Percentiles rank a stretch among this genome's conserved stretches.
Evolutionary conservation across 768 basidiomycete genomes (phyloP).

Genomic region (Xerocomellus dryophilus): DNA sequence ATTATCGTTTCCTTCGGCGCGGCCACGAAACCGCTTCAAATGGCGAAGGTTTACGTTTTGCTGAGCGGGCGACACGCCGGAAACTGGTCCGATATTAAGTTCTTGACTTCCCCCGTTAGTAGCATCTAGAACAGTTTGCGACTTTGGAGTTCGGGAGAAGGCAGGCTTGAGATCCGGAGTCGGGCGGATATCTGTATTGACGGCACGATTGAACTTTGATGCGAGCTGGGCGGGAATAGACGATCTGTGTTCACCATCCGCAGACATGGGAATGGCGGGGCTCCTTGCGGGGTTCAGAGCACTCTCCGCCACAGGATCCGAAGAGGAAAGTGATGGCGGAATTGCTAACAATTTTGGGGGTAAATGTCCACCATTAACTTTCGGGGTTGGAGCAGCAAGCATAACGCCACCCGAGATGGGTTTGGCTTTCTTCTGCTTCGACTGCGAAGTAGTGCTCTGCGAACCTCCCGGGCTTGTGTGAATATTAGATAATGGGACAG

Average conservation of each 20-base stretch:
- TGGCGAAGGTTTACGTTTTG: slow-evolving; percentile 32
- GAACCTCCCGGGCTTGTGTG: background rate
- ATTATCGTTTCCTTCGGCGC: slow-evolving; percentile 25
- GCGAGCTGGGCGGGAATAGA: slow-evolving; percentile 12
- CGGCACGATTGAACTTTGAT: slow-evolving; percentile 10
- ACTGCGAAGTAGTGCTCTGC: background rate
- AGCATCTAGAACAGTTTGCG: slow-evolving; percentile 22
- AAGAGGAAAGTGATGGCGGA: background rate
- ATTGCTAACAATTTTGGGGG: background rate
- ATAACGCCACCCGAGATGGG: slow-evolving; percentile 19
- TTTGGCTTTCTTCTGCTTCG: slow-evolving; percentile 3
- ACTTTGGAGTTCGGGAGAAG: slow-evolving; percentile 21
- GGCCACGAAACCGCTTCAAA: slow-evolving; percentile 25
- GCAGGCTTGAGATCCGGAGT: slow-evolving; percentile 9
- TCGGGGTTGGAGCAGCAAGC: slow-evolving; percentile 6
- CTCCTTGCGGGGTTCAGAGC: background rate
- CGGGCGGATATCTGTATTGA: background rate
- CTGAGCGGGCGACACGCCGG: slow-evolving; percentile 24
- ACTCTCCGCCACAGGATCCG: background rate
- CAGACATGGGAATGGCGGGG: slow-evolving; percentile 4
- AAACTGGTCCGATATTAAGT: slow-evolving; percentile 22
- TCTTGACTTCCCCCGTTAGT: slow-evolving; percentile 9
- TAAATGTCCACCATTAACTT: background rate
- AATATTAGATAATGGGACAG: background rate
- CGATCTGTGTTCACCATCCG: slow-evolving; percentile 12